Base-by-base conservation (phyloP, 1,284 basidiomycete genomes). In the Chondrostereum purpureum region DNA sequence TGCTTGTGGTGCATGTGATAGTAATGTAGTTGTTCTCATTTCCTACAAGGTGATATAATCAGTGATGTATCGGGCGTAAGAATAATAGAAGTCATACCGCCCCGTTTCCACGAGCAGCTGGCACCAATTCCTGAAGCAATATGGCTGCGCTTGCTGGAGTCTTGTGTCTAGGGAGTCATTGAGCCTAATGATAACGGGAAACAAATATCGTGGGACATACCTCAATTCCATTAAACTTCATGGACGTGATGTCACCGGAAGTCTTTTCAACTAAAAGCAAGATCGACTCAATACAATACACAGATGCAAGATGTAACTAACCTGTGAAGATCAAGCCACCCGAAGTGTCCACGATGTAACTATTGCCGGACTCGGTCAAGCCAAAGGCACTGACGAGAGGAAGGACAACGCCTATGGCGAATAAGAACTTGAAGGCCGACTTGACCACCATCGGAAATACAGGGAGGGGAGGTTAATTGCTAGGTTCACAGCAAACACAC, bases 71-170 rank as follows among this genome's bases (percentile, higher is more conserved):
- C n/a, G n/a, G n/a, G n/a, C n/a, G n/a, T 31, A 31, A 31, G n/a
- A n/a, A 31, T n/a, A 8, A n/a, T 31, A 31, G 27, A 31, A 31
- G n/a, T 8, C 27, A 8, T 8, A 31, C 27, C 27, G 8, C 27
- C 27, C n/a, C 27, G 55, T 4, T 53, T 48, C 46, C 54, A 58
- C 17, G 53, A 55, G 49, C 64, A 66, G 16, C 50, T 57, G 3
- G 64, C 65, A 14, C 65, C 64, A 14, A 66, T 55, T 4, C 64
- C 64, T 34, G 65, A 67, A 11, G 49, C 46, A 21, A 64, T 60
- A 3, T 63, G 62, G 50, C 58, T 63, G 42, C 52, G 58, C 49
- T 62, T 63, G 47, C 55, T 51, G 18, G 46, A 46, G 46, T 62
- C 62, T 55, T 61, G 62, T 14, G 55, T 52, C 59, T 61, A 43